phyloP scores from a whole-genome alignment of 2,329 filamentous ascomycete genomes.

The Phyllosticta capitalensis region DNA sequence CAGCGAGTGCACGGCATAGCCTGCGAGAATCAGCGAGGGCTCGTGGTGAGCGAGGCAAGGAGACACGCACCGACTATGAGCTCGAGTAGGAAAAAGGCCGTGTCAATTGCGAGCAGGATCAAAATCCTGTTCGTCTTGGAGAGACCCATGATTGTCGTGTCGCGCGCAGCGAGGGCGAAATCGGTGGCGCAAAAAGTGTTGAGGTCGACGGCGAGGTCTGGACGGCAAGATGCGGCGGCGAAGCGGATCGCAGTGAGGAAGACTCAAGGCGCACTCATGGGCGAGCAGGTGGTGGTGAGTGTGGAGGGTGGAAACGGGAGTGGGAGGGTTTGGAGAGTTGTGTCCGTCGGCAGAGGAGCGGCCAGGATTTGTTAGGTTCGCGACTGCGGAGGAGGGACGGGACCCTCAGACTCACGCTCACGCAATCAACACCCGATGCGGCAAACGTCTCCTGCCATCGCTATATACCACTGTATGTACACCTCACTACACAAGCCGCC shows the following conservation, averaged over 20 bases:
- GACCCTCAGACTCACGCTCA: background rate
- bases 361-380: background rate
- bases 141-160: constrained; percentile 57
- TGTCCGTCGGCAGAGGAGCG: background rate
- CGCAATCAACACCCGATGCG: no score
- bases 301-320: background rate
- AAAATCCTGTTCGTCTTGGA: constrained; percentile 89
- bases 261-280: background rate
- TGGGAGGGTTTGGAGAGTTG: background rate
- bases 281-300: background rate
- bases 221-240: background rate
- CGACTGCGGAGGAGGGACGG: background rate
- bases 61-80: constrained; percentile 54
- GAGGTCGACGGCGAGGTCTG: background rate
- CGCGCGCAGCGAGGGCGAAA: background rate
- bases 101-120: constrained; percentile 85
- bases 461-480: no score
- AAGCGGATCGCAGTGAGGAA: background rate
- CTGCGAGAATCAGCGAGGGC: constrained; percentile 23
- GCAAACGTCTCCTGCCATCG: no score
- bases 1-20: constrained; percentile 81
- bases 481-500: background rate
- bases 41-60: background rate
- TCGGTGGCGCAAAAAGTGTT: background rate
- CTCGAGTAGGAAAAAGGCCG: constrained; percentile 83